Evolutionary conservation across 2,329 filamentous ascomycete species (phyloP), one percentile per base, ranked within the genome.

Genomic region (Penicillium sp.): DNA sequence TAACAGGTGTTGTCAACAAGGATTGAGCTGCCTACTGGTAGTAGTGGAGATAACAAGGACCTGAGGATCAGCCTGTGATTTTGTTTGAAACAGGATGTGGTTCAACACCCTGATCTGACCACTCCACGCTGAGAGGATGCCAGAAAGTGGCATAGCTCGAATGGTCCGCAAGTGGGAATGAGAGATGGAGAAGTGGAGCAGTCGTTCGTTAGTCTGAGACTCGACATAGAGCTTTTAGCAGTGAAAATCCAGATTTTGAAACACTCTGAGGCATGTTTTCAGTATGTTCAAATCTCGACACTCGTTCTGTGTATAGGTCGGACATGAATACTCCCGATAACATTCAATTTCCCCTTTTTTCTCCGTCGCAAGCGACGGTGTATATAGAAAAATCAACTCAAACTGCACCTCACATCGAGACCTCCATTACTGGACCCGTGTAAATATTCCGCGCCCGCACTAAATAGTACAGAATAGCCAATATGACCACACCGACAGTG

Each of bases 401-500:
- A 14, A 10, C 13, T 3, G 5, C 3, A 40, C 8, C 31, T 40
- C 45, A 46, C 14, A 51, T 11, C 4, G 53, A 47, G 10, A 63
- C 53, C 39, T 66, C 59, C 32, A 64, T 52, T 24, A 69, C 54
- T 5, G 68, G 67, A 42, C 65, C 65, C 51, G 56, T 45, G 55
- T 75, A 76, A n/a, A 65, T 43, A 27, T 64, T 58, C 50, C 58
- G 67, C 16, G 66, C 74, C 54, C 67, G 62, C 22, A 68, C 48
- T 16, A 69, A 5, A 57, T 75, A 75, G 45, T 78, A 79, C 9
- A 69, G 56, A 11, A 70, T 58, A 1, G 71, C 69, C 45, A 78
- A 68, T n/a, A 73, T 38, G 54, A 75, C 66, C 13, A 69, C 67
- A 7, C 68, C 69, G 34, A 60, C 62, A 32, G 77, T 77, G 40